A percentile compares a stretch with the other conserved stretches of the same genome.
These are phyloP conservation scores for Linnemannia elongata DNA, from an alignment of 192 early-diverging fungal genomes.

Conservation along the genomic window DNA sequence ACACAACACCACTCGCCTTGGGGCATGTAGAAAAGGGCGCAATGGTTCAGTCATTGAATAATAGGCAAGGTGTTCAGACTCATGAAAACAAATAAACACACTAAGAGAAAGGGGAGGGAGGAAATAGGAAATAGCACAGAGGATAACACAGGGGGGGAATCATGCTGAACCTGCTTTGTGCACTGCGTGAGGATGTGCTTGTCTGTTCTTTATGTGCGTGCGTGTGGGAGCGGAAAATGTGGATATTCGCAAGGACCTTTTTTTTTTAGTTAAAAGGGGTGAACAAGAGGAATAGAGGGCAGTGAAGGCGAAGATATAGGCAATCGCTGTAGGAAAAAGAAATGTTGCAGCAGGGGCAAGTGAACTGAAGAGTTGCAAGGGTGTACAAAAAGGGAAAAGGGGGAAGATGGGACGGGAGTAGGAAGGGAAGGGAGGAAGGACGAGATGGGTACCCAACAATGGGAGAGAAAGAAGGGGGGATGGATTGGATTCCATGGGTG, in stretches of 20 bases:
- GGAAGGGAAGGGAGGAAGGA: neutral
- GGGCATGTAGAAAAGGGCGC: slow-evolving; percentile 1
- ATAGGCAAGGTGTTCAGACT: neutral
- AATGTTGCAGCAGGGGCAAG: neutral
- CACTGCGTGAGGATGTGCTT: neutral
- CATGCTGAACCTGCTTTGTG: neutral
- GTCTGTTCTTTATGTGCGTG: neutral
- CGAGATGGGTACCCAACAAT: neutral
- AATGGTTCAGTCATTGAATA: neutral
- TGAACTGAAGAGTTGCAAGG: neutral
- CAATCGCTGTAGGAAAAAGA: neutral
- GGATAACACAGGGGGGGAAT: neutral
- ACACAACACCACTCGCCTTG: neutral
- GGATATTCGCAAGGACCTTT: neutral
- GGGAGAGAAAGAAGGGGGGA: neutral
- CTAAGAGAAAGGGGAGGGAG: neutral
- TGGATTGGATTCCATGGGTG: neutral
- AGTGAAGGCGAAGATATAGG: neutral
- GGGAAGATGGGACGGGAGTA: neutral
- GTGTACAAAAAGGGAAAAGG: neutral
- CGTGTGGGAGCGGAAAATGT: neutral
- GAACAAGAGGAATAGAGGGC: neutral
- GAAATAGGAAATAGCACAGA: neutral
- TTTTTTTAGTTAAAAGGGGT: neutral
- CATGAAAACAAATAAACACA: neutral